phyloP scores from a whole-genome alignment of 257 asterid species.

The Paulownia fortunei region DNA sequence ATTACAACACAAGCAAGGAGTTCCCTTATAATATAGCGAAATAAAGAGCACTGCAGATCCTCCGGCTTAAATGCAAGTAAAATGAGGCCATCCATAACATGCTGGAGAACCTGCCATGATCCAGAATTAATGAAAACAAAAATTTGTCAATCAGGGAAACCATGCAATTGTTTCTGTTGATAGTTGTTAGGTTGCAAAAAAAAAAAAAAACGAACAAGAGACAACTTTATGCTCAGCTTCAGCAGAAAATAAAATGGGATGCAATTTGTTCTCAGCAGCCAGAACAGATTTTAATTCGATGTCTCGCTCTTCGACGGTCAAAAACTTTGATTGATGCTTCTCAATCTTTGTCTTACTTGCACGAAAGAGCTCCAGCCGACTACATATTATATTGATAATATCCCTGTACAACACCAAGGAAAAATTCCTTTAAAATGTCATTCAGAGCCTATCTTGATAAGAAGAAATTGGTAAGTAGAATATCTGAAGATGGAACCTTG shows the following conservation, averaged over 20 bases:
- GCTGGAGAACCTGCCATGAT: conserved; percentile 89
- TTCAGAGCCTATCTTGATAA: conserved; percentile 18
- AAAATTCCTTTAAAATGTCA: conserved; percentile 34
- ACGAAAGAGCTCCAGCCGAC: conserved; percentile 83
- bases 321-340: conserved; percentile 51
- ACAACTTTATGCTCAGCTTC: conserved; percentile 97
- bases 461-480: conserved; percentile 36
- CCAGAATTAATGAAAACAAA: conserved; percentile 37
- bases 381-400: conserved; percentile 59
- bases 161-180: conserved; percentile 15
- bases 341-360: conserved; percentile 66
- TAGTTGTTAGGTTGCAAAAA: conserved; percentile 17
- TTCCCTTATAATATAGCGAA: conserved; percentile 76
- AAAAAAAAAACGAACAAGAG: conserved; percentile 33
- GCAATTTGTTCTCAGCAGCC: conserved; percentile 88
- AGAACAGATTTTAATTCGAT: conserved; percentile 65
- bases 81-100: conserved; percentile 86
- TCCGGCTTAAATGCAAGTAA: conserved; percentile 73
- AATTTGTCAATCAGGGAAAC: conserved; percentile 29
- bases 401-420: conserved; percentile 66
- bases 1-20: conserved; percentile 94
- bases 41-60: conserved; percentile 86
- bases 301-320: conserved; percentile 78
- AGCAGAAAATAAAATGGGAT: conserved; percentile 89
- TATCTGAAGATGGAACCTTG: conserved; percentile 61